phyloP scores from a whole-genome alignment of 768 basidiomycete species.

The Russula sp. region DNA sequence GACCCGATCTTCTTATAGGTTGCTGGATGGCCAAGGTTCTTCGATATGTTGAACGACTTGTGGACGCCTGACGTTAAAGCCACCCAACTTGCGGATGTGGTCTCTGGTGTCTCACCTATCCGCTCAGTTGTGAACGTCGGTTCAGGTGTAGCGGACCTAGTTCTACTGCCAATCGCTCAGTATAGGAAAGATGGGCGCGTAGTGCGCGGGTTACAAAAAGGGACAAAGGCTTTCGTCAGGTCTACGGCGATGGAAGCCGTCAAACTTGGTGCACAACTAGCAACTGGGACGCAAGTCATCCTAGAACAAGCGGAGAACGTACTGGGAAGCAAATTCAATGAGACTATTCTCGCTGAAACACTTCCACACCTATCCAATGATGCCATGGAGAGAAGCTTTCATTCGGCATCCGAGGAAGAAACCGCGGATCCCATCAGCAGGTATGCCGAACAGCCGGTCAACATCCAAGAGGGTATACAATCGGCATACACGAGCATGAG shows the following conservation, averaged over 20 bases:
- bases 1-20: conserved; percentile 49
- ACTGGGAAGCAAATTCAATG: conserved; percentile 73
- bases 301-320: conserved; percentile 92
- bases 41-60: conserved; percentile 90
- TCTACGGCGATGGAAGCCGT: conserved; percentile 95
- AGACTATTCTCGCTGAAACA: conserved; percentile 64
- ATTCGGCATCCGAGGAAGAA: conserved; percentile 46
- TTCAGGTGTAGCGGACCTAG: conserved; percentile 92
- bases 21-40: conserved; percentile 87
- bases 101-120: conserved; percentile 94
- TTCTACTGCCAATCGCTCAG: conserved; percentile 93
- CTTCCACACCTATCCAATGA: conserved; percentile 41
- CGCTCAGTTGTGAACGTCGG: conserved; percentile 97
- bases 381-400: conserved; percentile 33
- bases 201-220: conserved; percentile 90
- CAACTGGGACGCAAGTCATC: conserved; percentile 97
- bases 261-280: conserved; percentile 88
- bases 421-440: conserved; percentile 65
- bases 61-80: conserved; percentile 99
- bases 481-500: conserved; percentile 88
- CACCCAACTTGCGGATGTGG: conserved; percentile 94
- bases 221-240: conserved; percentile 88
- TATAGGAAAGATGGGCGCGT: conserved; percentile 96
- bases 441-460: conserved; percentile 87
- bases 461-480: conserved; percentile 83